A percentile compares a stretch with the other conserved stretches of the same genome.
phyloP scores from a whole-genome alignment of 768 basidiomycete genomes.

The Filobasidium floriforme region DNA sequence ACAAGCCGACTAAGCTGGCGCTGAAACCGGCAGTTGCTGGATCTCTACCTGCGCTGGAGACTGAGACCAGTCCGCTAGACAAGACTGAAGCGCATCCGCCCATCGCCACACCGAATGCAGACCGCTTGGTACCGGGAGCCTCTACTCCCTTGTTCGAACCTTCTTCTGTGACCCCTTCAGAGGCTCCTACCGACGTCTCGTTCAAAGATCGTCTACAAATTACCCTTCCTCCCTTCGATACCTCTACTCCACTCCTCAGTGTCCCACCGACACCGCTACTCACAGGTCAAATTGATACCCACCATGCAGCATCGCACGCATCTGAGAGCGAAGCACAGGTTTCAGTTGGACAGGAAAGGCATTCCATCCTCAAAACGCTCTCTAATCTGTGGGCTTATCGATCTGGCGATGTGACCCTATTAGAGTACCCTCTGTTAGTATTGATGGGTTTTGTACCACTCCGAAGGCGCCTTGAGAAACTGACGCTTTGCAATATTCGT shows the following conservation, averaged over 20 bases:
- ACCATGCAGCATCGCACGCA: slow-evolving; percentile 27
- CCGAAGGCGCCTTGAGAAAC: slow-evolving; percentile 52
- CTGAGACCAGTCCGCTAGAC: too few species aligned
- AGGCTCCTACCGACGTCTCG: slow-evolving; percentile 37
- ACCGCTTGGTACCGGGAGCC: background rate
- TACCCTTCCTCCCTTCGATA: slow-evolving; percentile 43
- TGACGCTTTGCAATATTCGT: background rate
- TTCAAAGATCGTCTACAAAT: slow-evolving; percentile 43
- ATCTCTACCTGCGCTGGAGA: too few species aligned
- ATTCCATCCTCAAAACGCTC: slow-evolving; percentile 71
- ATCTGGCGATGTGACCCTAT: slow-evolving; percentile 51
- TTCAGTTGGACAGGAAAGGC: slow-evolving; percentile 55
- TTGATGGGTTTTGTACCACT: background rate
- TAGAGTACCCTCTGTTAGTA: slow-evolving; percentile 54
- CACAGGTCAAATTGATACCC: slow-evolving; percentile 31
- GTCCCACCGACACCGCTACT: slow-evolving; percentile 41
- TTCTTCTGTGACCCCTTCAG: slow-evolving; percentile 30
- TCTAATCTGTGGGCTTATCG: slow-evolving; percentile 69
- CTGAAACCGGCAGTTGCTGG: too few species aligned
- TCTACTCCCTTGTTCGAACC: slow-evolving; percentile 4
- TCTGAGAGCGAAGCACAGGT: slow-evolving; percentile 47
- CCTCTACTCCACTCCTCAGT: slow-evolving; percentile 43
- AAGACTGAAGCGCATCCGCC: background rate
- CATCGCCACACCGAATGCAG: background rate
- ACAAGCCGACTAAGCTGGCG: too few species aligned